Evolutionary conservation across 2,329 filamentous ascomycete genomes (phyloP), one percentile per base, ranked within the genome.

Genomic region (Phoma sp.): DNA sequence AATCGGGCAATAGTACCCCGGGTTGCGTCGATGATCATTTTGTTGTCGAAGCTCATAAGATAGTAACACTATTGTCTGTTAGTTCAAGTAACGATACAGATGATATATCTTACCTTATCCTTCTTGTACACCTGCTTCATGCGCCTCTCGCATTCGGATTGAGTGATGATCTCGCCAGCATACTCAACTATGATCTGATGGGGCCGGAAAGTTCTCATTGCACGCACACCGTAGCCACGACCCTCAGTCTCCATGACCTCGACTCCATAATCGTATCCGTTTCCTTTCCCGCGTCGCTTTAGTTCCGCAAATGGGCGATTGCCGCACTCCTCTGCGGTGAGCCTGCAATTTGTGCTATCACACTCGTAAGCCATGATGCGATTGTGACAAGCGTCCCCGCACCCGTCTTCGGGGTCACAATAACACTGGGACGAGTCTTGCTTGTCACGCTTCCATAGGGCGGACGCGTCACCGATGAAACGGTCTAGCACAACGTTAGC

Each of bases 141-240:
- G 50, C 95, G 88, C 41, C 89, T 85, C 72, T 98, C 92, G 69
- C 93, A 96, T 73, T 99, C 95, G 27, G 88, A 87, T 70, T 96
- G 91, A 0, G 92, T 97, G 69, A 99, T 96, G 64, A 99, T 97
- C 76, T 99, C 95, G 36, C 95, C 95, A 0, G 93, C 93, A 71
- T 99, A 99, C 71, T 99, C 95, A 78, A 98, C 93, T 70, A 99
- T 98, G 72, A 99, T 96, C 77, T 98, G 92, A 67, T 93, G 87
- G 1, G 93, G 86, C 52, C 88, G 82, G 73, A 98, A 99, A 57
- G 87, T 89, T 41, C 95, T 87, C 76, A 93, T 96, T 71, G 90
- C 91, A 57, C 95, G 89, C 44, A 99, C 91, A 47, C 95, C 95
- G 72, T 93, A 93, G 25, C 95, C 95, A 54, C 93, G 87, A 75